phyloP scores from a whole-genome alignment of 352 stramenopile genomes.

The Phytophthora fragariae region DNA sequence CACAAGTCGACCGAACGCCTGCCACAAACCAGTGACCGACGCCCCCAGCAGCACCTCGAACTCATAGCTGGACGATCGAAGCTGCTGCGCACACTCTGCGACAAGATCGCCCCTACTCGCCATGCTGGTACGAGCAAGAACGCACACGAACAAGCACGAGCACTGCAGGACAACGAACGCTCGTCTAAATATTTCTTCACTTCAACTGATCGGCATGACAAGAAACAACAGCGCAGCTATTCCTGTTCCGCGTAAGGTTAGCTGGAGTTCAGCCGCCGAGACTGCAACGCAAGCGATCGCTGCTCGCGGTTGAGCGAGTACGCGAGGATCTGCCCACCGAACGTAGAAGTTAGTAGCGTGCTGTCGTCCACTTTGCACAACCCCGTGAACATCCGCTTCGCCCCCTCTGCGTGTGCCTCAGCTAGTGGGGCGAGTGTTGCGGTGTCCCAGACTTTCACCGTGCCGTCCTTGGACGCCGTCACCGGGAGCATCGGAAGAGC shows the following conservation, averaged over 20 bases:
- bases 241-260: conserved; percentile 26
- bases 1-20: conserved; percentile 41
- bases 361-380: conserved; percentile 46
- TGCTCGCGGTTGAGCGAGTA: conserved; percentile 47
- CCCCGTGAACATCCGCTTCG: conserved; percentile 70
- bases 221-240: conserved; percentile 20
- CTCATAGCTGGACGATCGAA: conserved; percentile 58
- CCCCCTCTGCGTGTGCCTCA: conserved; percentile 54
- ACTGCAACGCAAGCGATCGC: conserved; percentile 27
- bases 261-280: conserved; percentile 6
- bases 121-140: conserved; percentile 3
- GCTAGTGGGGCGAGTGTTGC: conserved; percentile 36
- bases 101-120: conserved; percentile 37
- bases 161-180: neutral
- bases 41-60: conserved; percentile 66
- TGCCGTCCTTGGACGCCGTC: conserved; percentile 84
- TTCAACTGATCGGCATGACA: conserved; percentile 14
- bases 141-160: neutral
- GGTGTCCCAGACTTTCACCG: conserved; percentile 76
- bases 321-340: conserved; percentile 55
- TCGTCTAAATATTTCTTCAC: conserved; percentile 28
- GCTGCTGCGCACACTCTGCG: conserved; percentile 55
- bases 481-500: conserved; percentile 44
- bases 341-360: conserved; percentile 65
- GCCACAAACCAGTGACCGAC: conserved; percentile 58